Evolutionary conservation across 208 protist species (phyloP).

Genomic region (Crithidia thermophila): DNA sequence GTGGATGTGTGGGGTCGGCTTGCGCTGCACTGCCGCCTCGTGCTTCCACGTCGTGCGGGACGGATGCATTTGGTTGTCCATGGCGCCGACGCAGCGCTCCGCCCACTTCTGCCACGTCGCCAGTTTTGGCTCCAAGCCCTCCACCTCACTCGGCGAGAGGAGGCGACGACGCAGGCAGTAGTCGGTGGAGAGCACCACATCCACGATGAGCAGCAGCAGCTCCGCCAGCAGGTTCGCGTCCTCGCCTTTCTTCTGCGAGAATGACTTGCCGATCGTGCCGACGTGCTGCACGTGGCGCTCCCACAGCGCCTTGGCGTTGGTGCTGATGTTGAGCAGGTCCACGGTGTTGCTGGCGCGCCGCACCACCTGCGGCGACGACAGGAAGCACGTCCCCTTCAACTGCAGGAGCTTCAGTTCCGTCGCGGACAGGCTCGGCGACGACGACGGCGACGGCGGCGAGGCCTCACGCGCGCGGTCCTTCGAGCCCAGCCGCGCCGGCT

Average conservation of each 20-base stretch:
- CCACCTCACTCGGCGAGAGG: slow-evolving; percentile 34
- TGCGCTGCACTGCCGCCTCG: slow-evolving; percentile 45
- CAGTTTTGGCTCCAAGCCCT: slow-evolving; percentile 31
- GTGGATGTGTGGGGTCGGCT: slow-evolving; percentile 32
- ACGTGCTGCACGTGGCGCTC: slow-evolving; percentile 27
- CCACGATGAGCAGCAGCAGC: slow-evolving; percentile 46
- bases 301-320: slow-evolving; percentile 46
- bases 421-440: neutral
- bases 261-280: slow-evolving; percentile 5
- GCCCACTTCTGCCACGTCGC: slow-evolving; percentile 35
- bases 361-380: slow-evolving; percentile 43
- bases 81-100: slow-evolving; percentile 31
- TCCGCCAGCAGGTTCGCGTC: slow-evolving; percentile 19
- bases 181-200: slow-evolving; percentile 56
- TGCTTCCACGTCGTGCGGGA: slow-evolving; percentile 31
- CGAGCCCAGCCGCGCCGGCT: neutral
- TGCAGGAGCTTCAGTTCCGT: slow-evolving; percentile 14
- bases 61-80: slow-evolving; percentile 4
- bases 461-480: slow-evolving; percentile 5
- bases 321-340: slow-evolving; percentile 44
- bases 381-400: slow-evolving; percentile 50
- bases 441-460: neutral
- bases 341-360: slow-evolving; percentile 35
- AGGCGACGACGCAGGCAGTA: slow-evolving; percentile 35
- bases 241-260: slow-evolving; percentile 18